phyloP scores from a whole-genome alignment of 805 yeast genomes.

The Candida tammaniensis region DNA sequence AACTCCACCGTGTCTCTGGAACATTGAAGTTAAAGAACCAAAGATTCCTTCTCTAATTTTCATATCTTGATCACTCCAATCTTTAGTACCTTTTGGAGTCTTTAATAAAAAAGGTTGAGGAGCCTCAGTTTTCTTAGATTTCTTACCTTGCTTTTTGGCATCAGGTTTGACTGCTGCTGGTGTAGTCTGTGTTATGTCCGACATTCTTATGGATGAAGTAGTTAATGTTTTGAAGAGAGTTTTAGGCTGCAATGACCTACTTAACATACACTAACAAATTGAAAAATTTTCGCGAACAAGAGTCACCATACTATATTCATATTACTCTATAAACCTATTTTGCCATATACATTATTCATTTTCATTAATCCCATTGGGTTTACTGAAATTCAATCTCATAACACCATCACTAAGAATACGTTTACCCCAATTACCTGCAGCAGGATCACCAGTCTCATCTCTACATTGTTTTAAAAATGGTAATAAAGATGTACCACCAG shows the following conservation, averaged over 20 bases:
- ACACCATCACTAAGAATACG: slow-evolving; percentile 60
- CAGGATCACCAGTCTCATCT: slow-evolving; percentile 92
- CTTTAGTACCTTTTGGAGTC: slow-evolving; percentile 96
- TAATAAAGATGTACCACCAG: slow-evolving; percentile 90
- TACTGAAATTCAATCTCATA: slow-evolving; percentile 38
- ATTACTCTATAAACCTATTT: slow-evolving; percentile 1
- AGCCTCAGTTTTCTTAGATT: slow-evolving; percentile 14
- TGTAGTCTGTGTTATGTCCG: background rate
- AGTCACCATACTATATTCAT: background rate
- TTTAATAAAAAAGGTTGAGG: slow-evolving; percentile 70
- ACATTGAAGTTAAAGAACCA: slow-evolving; percentile 63
- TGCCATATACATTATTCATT: slow-evolving; percentile 18
- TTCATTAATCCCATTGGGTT: slow-evolving; percentile 40
- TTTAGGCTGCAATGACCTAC: background rate
- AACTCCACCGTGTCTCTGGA: slow-evolving; percentile 96
- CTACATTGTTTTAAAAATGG: slow-evolving; percentile 94
- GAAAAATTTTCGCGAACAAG: slow-evolving; percentile 6
- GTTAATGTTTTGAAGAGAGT: slow-evolving; percentile 5
- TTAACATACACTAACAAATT: slow-evolving; percentile 7
- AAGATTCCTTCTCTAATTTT: slow-evolving; percentile 88
- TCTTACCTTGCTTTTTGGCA: no score
- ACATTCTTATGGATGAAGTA: background rate
- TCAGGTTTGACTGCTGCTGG: no score
- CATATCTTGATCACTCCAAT: slow-evolving; percentile 99
- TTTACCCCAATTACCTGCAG: slow-evolving; percentile 91